Percentiles rank a stretch among this genome's conserved stretches.
Conservation (phyloP, 345 rosid genomes). For the Linum trigynum region DNA sequence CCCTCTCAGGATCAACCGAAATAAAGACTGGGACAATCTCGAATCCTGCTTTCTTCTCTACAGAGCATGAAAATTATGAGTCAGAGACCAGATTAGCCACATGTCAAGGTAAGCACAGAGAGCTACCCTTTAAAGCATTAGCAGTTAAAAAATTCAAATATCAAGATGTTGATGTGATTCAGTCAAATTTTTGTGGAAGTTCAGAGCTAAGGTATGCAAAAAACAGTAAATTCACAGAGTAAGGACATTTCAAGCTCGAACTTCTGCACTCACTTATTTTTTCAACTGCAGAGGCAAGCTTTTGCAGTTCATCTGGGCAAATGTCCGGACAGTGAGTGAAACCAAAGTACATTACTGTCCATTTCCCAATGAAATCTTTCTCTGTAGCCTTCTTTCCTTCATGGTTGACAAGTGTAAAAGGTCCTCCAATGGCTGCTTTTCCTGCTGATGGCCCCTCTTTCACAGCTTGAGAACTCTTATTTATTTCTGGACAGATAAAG, state of each 20-base stretch:
- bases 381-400: slow-evolving; percentile 77
- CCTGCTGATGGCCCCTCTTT: slow-evolving; percentile 94
- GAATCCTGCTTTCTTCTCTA: slow-evolving; percentile 66
- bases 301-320: slow-evolving; percentile 88
- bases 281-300: slow-evolving; percentile 74
- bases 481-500: slow-evolving; percentile 48
- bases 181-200: background rate
- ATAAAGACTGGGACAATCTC: slow-evolving; percentile 78
- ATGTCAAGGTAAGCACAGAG: background rate
- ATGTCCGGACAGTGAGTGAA: slow-evolving; percentile 99
- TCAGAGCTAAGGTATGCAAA: background rate
- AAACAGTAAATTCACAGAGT: background rate
- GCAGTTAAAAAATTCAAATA: too few relatives aligned
- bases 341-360: slow-evolving; percentile 88
- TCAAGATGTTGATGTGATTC: too few relatives aligned
- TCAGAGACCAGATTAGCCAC: background rate
- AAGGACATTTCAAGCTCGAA: background rate
- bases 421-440: slow-evolving; percentile 92
- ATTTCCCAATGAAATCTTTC: slow-evolving; percentile 73
- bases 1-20: slow-evolving; percentile 96
- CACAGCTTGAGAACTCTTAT: slow-evolving; percentile 53
- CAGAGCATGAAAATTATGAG: slow-evolving; percentile 1
- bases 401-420: slow-evolving; percentile 73
- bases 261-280: slow-evolving; percentile 62
- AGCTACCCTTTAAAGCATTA: too few relatives aligned